Evolutionary conservation across 2,329 filamentous ascomycete species (phyloP).

Genomic region (Thelonectria olida): DNA sequence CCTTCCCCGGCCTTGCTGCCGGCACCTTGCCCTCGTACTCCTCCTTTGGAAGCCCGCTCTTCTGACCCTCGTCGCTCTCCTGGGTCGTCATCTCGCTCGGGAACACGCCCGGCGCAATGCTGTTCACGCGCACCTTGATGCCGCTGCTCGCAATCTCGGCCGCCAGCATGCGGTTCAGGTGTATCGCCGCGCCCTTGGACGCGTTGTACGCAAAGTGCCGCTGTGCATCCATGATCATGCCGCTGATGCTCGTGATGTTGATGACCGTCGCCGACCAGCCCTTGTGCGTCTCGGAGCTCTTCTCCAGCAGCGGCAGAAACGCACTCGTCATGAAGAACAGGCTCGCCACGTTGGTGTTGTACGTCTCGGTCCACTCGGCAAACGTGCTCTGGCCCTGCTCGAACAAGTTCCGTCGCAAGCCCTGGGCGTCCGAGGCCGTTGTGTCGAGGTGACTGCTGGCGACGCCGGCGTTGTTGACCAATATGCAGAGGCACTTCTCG

Average conservation of each 20-base stretch:
- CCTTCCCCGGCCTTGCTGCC: constrained; percentile 71
- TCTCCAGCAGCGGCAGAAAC: constrained; percentile 69
- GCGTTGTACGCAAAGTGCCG: constrained; percentile 74
- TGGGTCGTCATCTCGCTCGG: constrained; percentile 77
- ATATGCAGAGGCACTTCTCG: constrained; percentile 68
- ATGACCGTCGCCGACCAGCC: constrained; percentile 69
- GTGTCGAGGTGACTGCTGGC: constrained; percentile 65
- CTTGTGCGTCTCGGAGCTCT: constrained; percentile 50
- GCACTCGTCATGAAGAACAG: constrained; percentile 72
- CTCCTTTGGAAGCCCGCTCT: constrained; percentile 66
- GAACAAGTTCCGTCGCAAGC: constrained; percentile 72
- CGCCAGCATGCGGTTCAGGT: constrained; percentile 71
- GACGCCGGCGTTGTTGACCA: constrained; percentile 75
- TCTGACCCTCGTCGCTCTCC: constrained; percentile 58
- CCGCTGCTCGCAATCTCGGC: constrained; percentile 66
- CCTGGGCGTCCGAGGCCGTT: constrained; percentile 59
- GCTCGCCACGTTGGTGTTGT: constrained; percentile 79
- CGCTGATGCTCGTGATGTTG: constrained; percentile 75
- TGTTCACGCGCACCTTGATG: constrained; percentile 74
- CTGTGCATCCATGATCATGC: constrained; percentile 68
- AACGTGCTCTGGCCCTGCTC: constrained; percentile 66
- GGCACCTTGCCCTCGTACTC: constrained; percentile 70
- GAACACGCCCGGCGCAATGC: constrained; percentile 76
- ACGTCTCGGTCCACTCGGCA: constrained; percentile 77
- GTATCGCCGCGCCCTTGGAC: constrained; percentile 71